Conservation (phyloP, 495 filamentous ascomycete genomes). For the Astrothelium macrocarpum region DNA sequence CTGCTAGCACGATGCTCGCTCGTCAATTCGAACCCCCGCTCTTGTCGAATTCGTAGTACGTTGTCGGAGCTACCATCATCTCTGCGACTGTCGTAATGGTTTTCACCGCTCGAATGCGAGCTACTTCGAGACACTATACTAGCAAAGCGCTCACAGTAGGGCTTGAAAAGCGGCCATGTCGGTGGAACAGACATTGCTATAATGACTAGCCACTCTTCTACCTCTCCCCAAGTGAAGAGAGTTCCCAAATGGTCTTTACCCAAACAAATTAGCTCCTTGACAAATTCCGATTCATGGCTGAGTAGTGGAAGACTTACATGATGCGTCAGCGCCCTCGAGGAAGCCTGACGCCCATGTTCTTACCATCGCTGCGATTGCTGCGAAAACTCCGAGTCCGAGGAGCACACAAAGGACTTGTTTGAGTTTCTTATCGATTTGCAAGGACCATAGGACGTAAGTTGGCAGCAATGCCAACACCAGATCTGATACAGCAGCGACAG, state of each 20-base stretch:
- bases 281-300: neutral
- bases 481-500: neutral
- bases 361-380: neutral
- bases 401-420: conserved; percentile 1
- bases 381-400: neutral
- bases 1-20: neutral
- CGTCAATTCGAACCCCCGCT: neutral
- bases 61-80: neutral
- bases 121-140: neutral
- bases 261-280: neutral
- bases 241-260: neutral
- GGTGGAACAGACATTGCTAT: conserved; percentile 1
- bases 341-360: conserved; percentile 5
- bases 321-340: neutral
- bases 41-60: neutral
- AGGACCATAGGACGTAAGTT: conserved; percentile 1
- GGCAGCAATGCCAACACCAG: conserved; percentile 1
- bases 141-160: neutral
- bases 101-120: neutral
- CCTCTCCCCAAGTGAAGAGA: conserved; percentile 1
- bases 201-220: conserved; percentile 2
- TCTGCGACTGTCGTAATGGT: neutral
- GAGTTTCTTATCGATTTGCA: conserved; percentile 2
- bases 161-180: conserved; percentile 1
- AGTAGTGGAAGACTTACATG: conserved; percentile 3